phyloP scores from a whole-genome alignment of 768 basidiomycete species.

The Tricholoma sp. region DNA sequence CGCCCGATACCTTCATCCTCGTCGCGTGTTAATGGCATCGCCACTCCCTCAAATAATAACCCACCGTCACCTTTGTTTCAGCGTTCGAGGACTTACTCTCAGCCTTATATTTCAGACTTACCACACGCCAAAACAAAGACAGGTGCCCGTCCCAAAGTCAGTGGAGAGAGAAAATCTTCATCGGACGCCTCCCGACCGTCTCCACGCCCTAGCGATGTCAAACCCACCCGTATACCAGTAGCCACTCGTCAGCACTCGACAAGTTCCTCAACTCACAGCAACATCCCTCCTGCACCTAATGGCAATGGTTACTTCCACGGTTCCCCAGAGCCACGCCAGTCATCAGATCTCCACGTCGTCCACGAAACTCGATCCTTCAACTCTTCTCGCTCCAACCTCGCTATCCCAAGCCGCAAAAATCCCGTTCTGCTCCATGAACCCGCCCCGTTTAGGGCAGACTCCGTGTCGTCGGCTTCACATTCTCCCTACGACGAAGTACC shows the following conservation, averaged over 20 bases:
- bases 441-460: conserved; percentile 49
- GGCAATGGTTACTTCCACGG: conserved; percentile 17
- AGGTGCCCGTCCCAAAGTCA: conserved; percentile 25
- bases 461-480: conserved; percentile 39
- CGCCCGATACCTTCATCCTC: conserved; percentile 16
- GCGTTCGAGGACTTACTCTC: conserved; percentile 63
- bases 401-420: conserved; percentile 31
- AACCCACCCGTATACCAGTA: conserved; percentile 52
- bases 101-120: conserved; percentile 45
- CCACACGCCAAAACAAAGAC: conserved; percentile 24
- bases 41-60: conserved; percentile 25
- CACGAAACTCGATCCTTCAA: conserved; percentile 22
- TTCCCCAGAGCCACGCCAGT: conserved; percentile 12
- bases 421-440: conserved; percentile 59
- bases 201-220: conserved; percentile 38
- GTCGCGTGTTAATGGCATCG: conserved; percentile 25
- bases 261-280: conserved; percentile 16
- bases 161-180: conserved; percentile 29
- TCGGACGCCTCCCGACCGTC: conserved; percentile 23
- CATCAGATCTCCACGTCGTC: conserved; percentile 22
- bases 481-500: conserved; percentile 33
- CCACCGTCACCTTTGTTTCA: conserved; percentile 30
- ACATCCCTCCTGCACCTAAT: conserved; percentile 13
- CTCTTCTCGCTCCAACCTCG: conserved; percentile 26
- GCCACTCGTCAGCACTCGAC: conserved; percentile 27